These are phyloP conservation scores for Penicillium lagena DNA, from an alignment of 495 filamentous ascomycete species.

Conservation along the genomic window DNA sequence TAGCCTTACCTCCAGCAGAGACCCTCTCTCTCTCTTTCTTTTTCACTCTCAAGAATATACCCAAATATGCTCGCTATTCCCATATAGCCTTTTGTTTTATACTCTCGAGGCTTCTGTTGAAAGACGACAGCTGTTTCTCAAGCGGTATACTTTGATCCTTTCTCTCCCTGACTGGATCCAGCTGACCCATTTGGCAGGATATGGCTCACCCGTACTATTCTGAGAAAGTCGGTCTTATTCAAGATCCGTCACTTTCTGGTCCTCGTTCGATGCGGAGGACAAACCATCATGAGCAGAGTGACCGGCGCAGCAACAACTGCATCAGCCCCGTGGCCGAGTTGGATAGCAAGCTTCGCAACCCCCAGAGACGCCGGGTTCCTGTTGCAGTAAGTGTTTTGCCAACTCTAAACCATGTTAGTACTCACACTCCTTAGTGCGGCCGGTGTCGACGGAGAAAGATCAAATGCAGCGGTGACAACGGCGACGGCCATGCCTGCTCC, in stretches of 20 bases:
- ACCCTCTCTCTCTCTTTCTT: constrained; percentile 10
- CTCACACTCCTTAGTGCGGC: constrained; percentile 56
- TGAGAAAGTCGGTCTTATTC: constrained; percentile 24
- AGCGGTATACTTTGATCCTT: no score
- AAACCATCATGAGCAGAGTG: constrained; percentile 18
- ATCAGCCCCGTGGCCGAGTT: constrained; percentile 17
- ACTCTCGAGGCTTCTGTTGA: not conserved
- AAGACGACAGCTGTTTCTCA: not conserved
- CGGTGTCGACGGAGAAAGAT: constrained; percentile 95
- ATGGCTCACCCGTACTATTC: constrained; percentile 30
- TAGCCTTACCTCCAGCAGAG: constrained; percentile 18
- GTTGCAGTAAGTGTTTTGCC: constrained; percentile 55
- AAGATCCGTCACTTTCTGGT: constrained; percentile 15
- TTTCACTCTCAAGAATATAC: not conserved
- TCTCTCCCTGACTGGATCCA: no score
- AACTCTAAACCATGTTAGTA: constrained; percentile 3
- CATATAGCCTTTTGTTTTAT: constrained; percentile 1
- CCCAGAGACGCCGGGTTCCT: constrained; percentile 49
- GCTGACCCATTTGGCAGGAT: constrained; percentile 1
- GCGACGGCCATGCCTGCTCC: constrained; percentile 66
- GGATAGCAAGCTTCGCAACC: constrained; percentile 28
- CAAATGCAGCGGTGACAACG: constrained; percentile 83
- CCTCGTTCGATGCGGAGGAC: constrained; percentile 19
- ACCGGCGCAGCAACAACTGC: constrained; percentile 8
- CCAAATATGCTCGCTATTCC: constrained; percentile 1